Base-by-base conservation (phyloP, 2,329 filamentous ascomycete genomes). In the Neopestalotiopsis rosae region DNA sequence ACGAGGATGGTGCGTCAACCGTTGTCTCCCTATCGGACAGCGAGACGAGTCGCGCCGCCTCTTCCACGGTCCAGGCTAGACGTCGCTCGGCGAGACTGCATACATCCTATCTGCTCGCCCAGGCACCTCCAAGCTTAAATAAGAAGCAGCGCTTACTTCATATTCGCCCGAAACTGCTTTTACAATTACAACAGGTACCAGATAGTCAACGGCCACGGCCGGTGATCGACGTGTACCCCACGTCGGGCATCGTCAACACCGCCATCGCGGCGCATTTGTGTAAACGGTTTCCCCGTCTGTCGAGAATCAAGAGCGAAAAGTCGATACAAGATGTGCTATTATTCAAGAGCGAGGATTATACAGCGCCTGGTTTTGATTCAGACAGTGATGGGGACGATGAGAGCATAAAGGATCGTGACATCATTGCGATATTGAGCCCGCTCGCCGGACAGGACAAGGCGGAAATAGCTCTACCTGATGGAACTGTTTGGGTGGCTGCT, bases 151-250 rank as follows among this genome's bases (percentile, higher is more conserved):
- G 92, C 30, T 86, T 91, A 71, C 83, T 94, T 45, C 84, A 91
- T 73, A 84, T 92, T 38, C 88, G 91, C 17, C 91, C 92, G 12
- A 89, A 89, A 66, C 81, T 94, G 20, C 81, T 94, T 5, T 84
- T 95, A 5, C 92, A 95, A 78, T 82, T 95, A 17, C 92, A 94
- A 75, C 86, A 88, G 68, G 78, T 94, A n/a, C 84, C 86, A 2
- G 80, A 85, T 56, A 86, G 89, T 70, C 84, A 83, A 17, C 87
- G 92, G 30, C 91, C 91, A 0, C 85, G 85, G 65, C 92, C 92
- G 0, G 87, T 89, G 4, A 89, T 93, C 71, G 92, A 95, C 73
- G 88, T 94, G n/a, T 86, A 94, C 57, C 91, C 92, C 0, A 89
- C 90, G 1, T 88, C 87, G n/a, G 82, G 87, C 14, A 82, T 91